Conservation (phyloP, 306 rosid genomes). For the Geum urbanum region DNA sequence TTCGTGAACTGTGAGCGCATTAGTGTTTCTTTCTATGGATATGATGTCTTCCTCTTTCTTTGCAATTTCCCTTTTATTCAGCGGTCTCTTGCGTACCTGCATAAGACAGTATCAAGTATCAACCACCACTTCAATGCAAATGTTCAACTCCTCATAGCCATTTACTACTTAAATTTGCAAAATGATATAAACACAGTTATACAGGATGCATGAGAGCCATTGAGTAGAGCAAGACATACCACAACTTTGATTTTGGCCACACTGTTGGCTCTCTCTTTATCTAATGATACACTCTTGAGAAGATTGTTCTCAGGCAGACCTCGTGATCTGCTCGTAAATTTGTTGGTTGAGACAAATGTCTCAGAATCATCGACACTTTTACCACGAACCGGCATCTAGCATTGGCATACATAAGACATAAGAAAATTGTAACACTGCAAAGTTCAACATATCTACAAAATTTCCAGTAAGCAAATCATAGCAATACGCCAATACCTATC, state of each 20-base stretch:
- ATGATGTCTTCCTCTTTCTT: constrained; percentile 83
- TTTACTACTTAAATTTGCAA: not conserved
- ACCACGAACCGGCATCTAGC: constrained; percentile 45
- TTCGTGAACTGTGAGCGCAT: constrained; percentile 75
- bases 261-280: constrained; percentile 69
- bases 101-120: constrained; percentile 12
- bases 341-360: constrained; percentile 33
- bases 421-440: not conserved
- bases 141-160: not conserved
- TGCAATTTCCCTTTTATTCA: constrained; percentile 62
- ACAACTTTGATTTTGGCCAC: constrained; percentile 84
- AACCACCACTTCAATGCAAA: not conserved
- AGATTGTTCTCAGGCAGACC: constrained; percentile 50
- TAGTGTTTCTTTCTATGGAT: constrained; percentile 51
- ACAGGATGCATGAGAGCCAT: not conserved
- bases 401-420: not conserved
- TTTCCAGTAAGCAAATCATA: not conserved
- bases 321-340: constrained; percentile 40
- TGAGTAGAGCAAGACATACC: constrained; percentile 43
- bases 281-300: constrained; percentile 51
- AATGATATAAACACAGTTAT: not conserved
- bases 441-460: not conserved
- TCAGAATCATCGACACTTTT: constrained; percentile 49
- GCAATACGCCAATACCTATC: not conserved
- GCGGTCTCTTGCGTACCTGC: constrained; percentile 88